Conservation (phyloP, 306 rosid genomes). For the Spatholobus suberectus region DNA sequence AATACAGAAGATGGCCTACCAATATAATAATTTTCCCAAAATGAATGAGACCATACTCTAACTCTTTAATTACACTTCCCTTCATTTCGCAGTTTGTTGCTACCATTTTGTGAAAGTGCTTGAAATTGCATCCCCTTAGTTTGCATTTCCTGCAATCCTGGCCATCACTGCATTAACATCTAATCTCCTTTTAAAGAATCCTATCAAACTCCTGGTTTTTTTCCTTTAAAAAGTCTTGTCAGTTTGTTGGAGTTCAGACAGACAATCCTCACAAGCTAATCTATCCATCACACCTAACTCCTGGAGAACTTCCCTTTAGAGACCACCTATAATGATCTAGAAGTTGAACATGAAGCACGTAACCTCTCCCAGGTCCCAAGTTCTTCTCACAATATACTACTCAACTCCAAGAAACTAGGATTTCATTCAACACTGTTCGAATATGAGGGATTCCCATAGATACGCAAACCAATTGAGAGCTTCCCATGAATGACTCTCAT, state of each 20-base stretch:
- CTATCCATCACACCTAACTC: not conserved
- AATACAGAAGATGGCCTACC: not conserved
- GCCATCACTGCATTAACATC: not conserved
- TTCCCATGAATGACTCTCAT: not conserved
- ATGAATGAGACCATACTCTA: not conserved
- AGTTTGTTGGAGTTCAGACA: not conserved
- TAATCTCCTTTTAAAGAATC: not conserved
- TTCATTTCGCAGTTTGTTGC: not conserved
- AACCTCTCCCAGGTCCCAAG: not conserved
- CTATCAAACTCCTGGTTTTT: not conserved
- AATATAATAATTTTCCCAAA: not conserved
- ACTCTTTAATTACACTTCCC: not conserved
- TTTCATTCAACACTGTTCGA: not conserved
- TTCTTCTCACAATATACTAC: not conserved
- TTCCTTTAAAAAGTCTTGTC: not conserved
- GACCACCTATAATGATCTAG: not conserved
- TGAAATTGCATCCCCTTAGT: not conserved
- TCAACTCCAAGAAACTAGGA: not conserved
- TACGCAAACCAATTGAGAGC: not conserved
- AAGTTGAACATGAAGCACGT: not conserved
- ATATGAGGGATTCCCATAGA: not conserved
- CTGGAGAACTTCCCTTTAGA: not conserved
- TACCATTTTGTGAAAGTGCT: not conserved
- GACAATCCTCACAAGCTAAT: not conserved
- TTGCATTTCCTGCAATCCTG: not conserved